Conservation (phyloP, 176 grass and related monocot genomes). For the Triticum turgidum region DNA sequence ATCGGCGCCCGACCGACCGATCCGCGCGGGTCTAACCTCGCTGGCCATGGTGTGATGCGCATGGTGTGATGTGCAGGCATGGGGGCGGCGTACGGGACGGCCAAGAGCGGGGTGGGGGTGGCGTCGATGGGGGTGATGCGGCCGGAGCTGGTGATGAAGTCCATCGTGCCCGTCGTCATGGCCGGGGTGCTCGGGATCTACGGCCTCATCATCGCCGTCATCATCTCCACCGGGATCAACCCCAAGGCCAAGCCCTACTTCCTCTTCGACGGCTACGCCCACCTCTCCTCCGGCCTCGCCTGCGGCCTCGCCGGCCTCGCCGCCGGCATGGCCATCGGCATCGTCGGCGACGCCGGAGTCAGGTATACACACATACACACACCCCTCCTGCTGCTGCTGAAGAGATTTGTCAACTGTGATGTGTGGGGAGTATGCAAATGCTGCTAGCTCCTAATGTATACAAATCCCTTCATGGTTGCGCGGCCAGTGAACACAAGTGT, state of each 20-base stretch:
- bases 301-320: constrained; percentile 61
- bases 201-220: constrained; percentile 81
- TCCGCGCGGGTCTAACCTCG: no score
- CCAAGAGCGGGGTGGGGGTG: constrained; percentile 70
- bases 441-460: no score
- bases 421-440: no score
- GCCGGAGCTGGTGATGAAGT: constrained; percentile 81
- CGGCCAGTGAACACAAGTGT: no score
- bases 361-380: not conserved
- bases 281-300: constrained; percentile 67
- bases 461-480: no score
- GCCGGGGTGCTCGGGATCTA: constrained; percentile 79
- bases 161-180: constrained; percentile 83
- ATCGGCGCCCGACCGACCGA: not conserved
- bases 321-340: constrained; percentile 76
- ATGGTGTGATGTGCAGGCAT: constrained; percentile 24
- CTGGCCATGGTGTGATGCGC: no score
- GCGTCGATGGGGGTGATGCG: constrained; percentile 80
- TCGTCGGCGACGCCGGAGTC: constrained; percentile 63
- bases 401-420: no score
- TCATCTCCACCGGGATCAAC: constrained; percentile 78
- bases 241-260: constrained; percentile 84
- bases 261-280: constrained; percentile 74
- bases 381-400: not conserved
- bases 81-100: constrained; percentile 68